A percentile compares a stretch with the other conserved stretches of the same genome.
phyloP scores from a whole-genome alignment of 2,329 filamentous ascomycete genomes.

The Lithohypha guttulata region DNA sequence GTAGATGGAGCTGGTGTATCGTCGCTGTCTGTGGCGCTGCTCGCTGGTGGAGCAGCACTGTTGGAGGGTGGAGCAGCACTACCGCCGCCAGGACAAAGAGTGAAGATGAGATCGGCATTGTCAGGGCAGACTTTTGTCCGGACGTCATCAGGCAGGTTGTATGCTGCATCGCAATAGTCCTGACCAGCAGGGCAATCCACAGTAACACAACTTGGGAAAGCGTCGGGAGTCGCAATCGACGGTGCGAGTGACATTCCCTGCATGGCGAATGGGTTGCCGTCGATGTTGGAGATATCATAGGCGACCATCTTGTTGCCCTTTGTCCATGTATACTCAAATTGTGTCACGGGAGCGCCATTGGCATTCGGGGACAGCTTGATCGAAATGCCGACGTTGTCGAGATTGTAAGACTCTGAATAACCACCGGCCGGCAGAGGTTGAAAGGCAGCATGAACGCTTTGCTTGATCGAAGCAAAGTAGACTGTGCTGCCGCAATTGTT shows the following conservation, averaged over 20 bases:
- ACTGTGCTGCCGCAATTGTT: constrained; percentile 30
- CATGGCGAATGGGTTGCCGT: constrained; percentile 31
- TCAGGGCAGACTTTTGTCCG: constrained; percentile 21
- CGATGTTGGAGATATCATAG: constrained; percentile 35
- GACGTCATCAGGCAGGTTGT: constrained; percentile 20
- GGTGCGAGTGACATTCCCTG: constrained; percentile 19
- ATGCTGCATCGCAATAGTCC: constrained; percentile 17
- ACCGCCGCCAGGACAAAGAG: constrained; percentile 17
- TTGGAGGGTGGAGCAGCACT: neutral
- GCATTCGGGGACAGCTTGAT: constrained; percentile 33
- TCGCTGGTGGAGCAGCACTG: neutral
- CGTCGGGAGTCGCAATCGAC: constrained; percentile 15
- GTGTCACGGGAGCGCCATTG: constrained; percentile 27
- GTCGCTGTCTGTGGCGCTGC: neutral
- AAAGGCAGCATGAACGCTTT: constrained; percentile 23
- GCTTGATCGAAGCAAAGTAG: constrained; percentile 32
- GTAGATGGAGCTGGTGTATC: neutral
- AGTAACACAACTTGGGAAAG: constrained; percentile 17
- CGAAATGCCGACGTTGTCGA: constrained; percentile 29
- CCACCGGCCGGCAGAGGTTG: constrained; percentile 25
- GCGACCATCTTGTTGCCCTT: constrained; percentile 26
- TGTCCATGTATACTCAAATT: constrained; percentile 33
- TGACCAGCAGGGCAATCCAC: constrained; percentile 20
- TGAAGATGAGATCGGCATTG: constrained; percentile 16
- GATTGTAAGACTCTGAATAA: constrained; percentile 29